These are phyloP conservation scores for Xylaria castorea DNA, from an alignment of 495 filamentous ascomycete species.

Conservation along the genomic window DNA sequence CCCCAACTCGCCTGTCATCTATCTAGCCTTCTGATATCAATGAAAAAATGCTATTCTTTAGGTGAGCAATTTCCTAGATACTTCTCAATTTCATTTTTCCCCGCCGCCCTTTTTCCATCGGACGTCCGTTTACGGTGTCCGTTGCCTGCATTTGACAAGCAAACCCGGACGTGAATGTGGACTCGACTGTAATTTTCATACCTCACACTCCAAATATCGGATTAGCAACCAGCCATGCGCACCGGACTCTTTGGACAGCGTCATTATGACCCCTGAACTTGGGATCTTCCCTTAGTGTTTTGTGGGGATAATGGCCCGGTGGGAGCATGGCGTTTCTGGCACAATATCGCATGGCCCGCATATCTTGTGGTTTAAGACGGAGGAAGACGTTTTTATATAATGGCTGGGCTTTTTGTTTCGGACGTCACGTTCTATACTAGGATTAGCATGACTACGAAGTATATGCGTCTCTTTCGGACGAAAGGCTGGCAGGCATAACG, in stretches of 20 bases:
- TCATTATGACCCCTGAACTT: not conserved
- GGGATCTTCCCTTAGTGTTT: not conserved
- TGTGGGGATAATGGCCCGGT: not conserved
- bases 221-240: not conserved
- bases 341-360: not conserved
- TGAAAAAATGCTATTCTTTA: slow-evolving; percentile 29
- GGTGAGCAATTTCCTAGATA: slow-evolving; percentile 8
- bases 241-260: not conserved
- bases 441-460: not conserved
- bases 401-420: not conserved
- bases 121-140: not conserved
- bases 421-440: not conserved
- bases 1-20: not conserved
- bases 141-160: not conserved
- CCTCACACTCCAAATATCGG: not conserved
- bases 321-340: not conserved
- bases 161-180: not conserved
- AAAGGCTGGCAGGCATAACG: no score
- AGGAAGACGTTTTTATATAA: not conserved
- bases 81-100: not conserved
- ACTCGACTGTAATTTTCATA: not conserved
- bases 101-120: not conserved
- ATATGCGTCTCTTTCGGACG: not conserved
- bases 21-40: not conserved
- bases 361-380: not conserved